Conservation (phyloP, 176 grass and related monocot species). For the Oryza punctata region DNA sequence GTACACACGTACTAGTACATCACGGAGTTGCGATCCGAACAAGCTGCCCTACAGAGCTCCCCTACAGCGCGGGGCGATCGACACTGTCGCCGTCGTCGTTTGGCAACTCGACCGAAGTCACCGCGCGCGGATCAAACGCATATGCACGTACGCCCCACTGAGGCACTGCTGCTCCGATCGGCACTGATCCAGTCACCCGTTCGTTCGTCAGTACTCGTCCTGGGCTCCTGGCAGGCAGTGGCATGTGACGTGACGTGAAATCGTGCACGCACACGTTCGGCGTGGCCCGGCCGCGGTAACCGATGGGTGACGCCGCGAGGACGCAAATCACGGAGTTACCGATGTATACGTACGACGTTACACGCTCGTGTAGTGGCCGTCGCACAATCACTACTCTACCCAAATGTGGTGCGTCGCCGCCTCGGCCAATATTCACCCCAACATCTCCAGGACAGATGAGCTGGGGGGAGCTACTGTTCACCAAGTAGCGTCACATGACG, state of each 20-base stretch:
- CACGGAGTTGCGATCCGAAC: background rate
- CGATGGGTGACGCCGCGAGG: background rate
- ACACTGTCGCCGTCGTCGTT: slow-evolving; percentile 37
- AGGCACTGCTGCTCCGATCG: background rate
- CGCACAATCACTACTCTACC: background rate
- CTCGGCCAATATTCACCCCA: background rate
- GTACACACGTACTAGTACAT: background rate
- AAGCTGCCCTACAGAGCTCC: background rate
- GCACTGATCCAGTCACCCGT: background rate
- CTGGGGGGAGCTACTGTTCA: background rate
- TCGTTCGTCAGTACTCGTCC: background rate
- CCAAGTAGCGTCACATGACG: slow-evolving; percentile 30
- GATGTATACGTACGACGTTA: background rate
- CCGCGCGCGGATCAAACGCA: slow-evolving; percentile 5
- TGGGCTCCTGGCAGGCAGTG: background rate
- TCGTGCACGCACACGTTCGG: slow-evolving; percentile 13
- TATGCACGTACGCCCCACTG: slow-evolving; percentile 6
- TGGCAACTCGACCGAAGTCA: slow-evolving; percentile 26
- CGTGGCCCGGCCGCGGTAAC: background rate
- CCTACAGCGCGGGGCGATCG: background rate
- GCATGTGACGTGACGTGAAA: slow-evolving; percentile 28
- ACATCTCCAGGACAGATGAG: slow-evolving; percentile 32
- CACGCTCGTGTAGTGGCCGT: background rate
- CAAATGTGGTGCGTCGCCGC: background rate
- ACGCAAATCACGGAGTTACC: background rate